A percentile compares a stretch with the other conserved stretches of the same genome.
These are phyloP conservation scores for Gilbertella persicaria DNA, from an alignment of 371 early-diverging fungal species.

Conservation along the genomic window DNA sequence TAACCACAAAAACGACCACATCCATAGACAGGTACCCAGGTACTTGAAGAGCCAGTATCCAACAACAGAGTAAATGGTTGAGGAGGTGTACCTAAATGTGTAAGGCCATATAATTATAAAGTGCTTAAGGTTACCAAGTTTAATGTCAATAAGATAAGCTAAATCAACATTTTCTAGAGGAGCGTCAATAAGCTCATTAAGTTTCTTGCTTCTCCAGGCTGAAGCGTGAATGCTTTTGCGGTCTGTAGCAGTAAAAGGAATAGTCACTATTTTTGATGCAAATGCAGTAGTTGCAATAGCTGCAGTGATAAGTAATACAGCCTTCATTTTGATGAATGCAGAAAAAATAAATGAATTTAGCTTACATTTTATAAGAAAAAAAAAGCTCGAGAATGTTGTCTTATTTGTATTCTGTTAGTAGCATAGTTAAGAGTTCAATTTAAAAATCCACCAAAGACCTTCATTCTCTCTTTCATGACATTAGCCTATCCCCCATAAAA, in stretches of 20 bases:
- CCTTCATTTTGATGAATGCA: background rate
- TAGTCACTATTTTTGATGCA: slow-evolving; percentile 13
- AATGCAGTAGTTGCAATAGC: slow-evolving; percentile 1
- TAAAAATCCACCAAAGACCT: slow-evolving; percentile 2
- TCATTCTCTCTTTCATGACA: background rate
- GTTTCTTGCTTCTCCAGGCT: background rate
- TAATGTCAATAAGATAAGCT: slow-evolving; percentile 42
- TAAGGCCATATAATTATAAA: background rate
- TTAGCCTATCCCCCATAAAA: background rate
- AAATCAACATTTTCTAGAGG: slow-evolving; percentile 32
- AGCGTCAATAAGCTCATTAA: slow-evolving; percentile 10
- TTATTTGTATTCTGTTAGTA: no score
- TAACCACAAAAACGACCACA: slow-evolving; percentile 41
- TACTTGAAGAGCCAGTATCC: slow-evolving; percentile 50
- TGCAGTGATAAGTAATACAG: slow-evolving; percentile 7
- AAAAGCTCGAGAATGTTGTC: background rate
- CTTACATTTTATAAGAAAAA: background rate
- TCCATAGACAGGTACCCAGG: slow-evolving; percentile 41
- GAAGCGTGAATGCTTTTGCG: slow-evolving; percentile 8
- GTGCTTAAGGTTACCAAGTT: slow-evolving; percentile 29
- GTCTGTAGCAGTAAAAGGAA: slow-evolving; percentile 26
- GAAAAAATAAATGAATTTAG: background rate
- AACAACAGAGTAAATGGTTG: slow-evolving; percentile 44
- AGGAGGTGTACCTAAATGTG: slow-evolving; percentile 42
- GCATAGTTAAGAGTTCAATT: slow-evolving; percentile 1